Base-by-base conservation (phyloP, 306 rosid species). In the Biancaea sappan region DNA sequence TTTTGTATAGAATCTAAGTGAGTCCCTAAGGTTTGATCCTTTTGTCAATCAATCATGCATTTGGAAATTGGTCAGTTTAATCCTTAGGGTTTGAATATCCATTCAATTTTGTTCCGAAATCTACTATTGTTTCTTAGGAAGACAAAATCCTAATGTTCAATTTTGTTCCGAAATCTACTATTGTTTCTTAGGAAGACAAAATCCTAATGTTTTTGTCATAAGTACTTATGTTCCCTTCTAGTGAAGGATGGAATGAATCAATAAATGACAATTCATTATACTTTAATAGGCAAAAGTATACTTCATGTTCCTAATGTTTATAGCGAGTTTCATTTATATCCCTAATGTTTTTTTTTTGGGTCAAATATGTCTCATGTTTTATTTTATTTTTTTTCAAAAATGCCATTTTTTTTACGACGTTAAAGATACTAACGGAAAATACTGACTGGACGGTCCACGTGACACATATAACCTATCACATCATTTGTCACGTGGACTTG, bases 41-140 rank as follows among this genome's bases (percentile, higher is more conserved):
- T 19, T 56, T 62, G 70, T 68, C 31, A 67, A 13, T 38, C 31
- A 13, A 6, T 59, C 54, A 14, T 44, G 15, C 40, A 48, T 8
- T 58, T 34, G 41, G 75, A 67, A 73, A 73, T 67, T 37, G 13
- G 32, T 41, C 29, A 54, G 44, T 63, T 53, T 21, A 18, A 25
- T 70, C 28, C 19, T 57, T 6, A 14, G 19, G 58, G 41, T 38
- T 48, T 47, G 66, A 25, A 32, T 31, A 54, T 66, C 31, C 22
- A 18, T 31, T 51, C 52, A 37, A 44, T 24, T 32, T 16, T 60
- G 65, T 50, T 44, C 40, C 37, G 13, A 3, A 29, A 41, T 63
- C 38, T 72, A 37, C 44, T 31, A 32, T 44, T 24, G 53, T 24
- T 52, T 15, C 48, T 64, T 72, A n/a, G 34, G 41, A 64, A 16